Conservation (phyloP, 1,284 basidiomycete species). For the Cutaneotrichosporon sp. region DNA sequence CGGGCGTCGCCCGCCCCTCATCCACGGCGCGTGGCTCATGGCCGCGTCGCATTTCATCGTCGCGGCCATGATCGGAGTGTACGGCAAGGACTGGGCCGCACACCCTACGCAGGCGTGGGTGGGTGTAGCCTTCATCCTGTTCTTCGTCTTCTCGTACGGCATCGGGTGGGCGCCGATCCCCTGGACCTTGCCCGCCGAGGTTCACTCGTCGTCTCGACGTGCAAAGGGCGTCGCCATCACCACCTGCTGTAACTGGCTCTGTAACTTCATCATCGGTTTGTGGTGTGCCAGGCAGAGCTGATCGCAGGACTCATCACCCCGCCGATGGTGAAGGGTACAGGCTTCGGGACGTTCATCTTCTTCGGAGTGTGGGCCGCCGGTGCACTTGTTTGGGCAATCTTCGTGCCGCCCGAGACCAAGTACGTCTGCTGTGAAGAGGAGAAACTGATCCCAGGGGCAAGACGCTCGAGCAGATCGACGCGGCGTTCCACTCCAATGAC, state of each 20-base stretch:
- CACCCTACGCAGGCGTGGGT: conserved; percentile 28
- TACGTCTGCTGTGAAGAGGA: conserved; percentile 5
- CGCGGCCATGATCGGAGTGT: conserved; percentile 29
- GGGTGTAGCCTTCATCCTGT: conserved; percentile 35
- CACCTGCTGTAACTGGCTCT: conserved; percentile 23
- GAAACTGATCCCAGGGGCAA: conserved; percentile 6
- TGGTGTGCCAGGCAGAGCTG: no score
- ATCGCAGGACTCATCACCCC: conserved; percentile 34
- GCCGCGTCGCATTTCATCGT: conserved; percentile 34
- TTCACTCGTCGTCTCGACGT: conserved; percentile 24
- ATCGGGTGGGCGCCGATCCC: conserved; percentile 28
- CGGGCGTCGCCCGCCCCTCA: conserved; percentile 43
- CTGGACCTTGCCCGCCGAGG: conserved; percentile 35
- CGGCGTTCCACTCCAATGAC: conserved; percentile 15
- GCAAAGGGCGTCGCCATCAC: conserved; percentile 45
- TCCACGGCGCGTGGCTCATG: conserved; percentile 30
- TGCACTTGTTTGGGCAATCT: conserved; percentile 23
- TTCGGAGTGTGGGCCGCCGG: conserved; percentile 28
- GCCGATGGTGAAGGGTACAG: conserved; percentile 26
- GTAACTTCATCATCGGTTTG: neutral
- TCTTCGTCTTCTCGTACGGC: conserved; percentile 28
- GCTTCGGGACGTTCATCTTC: conserved; percentile 38
- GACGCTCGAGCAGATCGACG: conserved; percentile 25
- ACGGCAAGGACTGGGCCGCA: conserved; percentile 25
- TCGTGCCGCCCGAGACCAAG: conserved; percentile 37